A percentile compares a stretch with the other conserved stretches of the same genome.
These are phyloP conservation scores for Cystobasidium ongulense DNA, from an alignment of 768 basidiomycete genomes.

Conservation along the genomic window DNA sequence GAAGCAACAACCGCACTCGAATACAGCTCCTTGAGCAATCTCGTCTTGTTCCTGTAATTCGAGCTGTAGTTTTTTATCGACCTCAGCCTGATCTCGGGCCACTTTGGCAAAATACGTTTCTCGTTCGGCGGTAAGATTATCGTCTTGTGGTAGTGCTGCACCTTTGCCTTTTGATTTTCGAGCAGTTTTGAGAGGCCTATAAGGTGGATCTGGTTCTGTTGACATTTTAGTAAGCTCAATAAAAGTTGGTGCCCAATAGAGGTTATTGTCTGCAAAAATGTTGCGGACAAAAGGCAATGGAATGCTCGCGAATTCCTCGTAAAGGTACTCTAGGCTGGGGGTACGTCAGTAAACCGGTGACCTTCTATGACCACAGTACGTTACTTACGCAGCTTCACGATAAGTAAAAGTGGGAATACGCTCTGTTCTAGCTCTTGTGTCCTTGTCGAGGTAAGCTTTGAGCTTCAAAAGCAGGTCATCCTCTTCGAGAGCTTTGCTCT, in stretches of 20 bases:
- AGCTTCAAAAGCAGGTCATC: not conserved
- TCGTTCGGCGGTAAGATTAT: not conserved
- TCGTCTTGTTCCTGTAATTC: conserved; percentile 24
- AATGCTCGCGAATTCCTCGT: conserved; percentile 29
- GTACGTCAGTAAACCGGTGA: not conserved
- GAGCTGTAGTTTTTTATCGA: not conserved
- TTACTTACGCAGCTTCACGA: not conserved
- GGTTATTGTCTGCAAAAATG: not conserved
- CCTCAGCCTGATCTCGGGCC: not conserved
- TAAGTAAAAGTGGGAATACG: not conserved
- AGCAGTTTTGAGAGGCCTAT: conserved; percentile 9
- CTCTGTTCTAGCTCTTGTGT: not conserved
- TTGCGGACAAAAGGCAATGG: conserved; percentile 28
- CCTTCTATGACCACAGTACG: not conserved
- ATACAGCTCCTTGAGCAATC: conserved; percentile 14
- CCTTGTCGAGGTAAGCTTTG: not conserved
- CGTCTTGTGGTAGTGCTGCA: not conserved
- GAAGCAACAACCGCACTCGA: conserved; percentile 42
- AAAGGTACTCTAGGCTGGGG: conserved; percentile 1
- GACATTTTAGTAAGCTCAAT: conserved; percentile 9
- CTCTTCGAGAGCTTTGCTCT: not conserved
- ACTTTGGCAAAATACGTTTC: not conserved
- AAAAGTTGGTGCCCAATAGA: conserved; percentile 35
- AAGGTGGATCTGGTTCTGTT: not conserved
- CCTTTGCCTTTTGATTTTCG: not conserved